Base-by-base conservation (phyloP, 768 basidiomycete genomes). In the Macrolepiota fuliginosa region DNA sequence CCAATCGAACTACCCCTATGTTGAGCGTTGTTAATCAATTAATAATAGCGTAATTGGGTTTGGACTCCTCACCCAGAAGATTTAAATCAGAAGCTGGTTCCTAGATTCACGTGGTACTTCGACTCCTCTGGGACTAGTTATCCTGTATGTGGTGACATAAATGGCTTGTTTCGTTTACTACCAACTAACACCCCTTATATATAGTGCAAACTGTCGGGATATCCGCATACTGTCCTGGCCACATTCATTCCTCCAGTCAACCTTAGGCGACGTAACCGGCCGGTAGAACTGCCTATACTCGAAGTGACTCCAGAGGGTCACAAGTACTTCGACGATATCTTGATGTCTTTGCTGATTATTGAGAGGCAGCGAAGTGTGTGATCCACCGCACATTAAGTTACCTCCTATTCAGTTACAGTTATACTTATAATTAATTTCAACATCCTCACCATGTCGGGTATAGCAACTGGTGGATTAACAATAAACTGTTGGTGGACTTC, bases 301-400 rank as follows among this genome's bases (percentile, higher is more conserved):
- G 60, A 65, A 40, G 65, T 69, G 9, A 65, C 58, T 13, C 67
- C 68, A 13, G 54, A 62, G 29, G 69, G 69, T 19, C 69, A 68
- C 35, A 19, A 32, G 13, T 64, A 61, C 36, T 66, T 70, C 24
- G 68, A 70, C n/a, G 61, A 66, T 46, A 56, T 70, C 25, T 15
- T 68, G 1, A 54, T 70, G 42, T 63, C 66, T 27, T 61, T 70
- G 5, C 56, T 45, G n/a, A 45, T 45, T 15, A 17, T 45, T 19
- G 42, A 45, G 19, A 17, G 42, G 7, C 42, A 45, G 10, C 42
- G 42, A 19, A 45, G 29, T 32, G 3, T 32, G 3, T 3, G 29
- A 32, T 32, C 7, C 29, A 7, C 7, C 7, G 29, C 29, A 32
- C 29, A 3, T 3, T 32, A 32, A 32, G n/a, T 32, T 32, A 32